These are phyloP conservation scores for Pichia phayaonensis DNA, from an alignment of 805 yeast species.

Conservation along the genomic window DNA sequence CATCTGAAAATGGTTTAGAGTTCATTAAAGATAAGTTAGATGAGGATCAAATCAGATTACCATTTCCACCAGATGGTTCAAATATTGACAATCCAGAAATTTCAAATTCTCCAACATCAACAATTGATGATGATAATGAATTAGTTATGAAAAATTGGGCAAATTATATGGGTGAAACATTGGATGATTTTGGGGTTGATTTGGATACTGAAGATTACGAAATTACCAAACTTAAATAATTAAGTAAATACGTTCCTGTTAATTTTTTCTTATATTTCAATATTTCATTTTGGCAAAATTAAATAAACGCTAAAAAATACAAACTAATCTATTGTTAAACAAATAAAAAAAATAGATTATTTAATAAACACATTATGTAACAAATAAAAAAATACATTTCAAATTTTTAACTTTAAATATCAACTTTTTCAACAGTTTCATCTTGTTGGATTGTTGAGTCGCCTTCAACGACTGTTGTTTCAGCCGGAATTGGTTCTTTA, in stretches of 20 bases:
- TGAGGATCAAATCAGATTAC: constrained; percentile 56
- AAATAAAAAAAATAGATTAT: not conserved
- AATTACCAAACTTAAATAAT: constrained; percentile 5
- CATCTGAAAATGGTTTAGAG: constrained; percentile 51
- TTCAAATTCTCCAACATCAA: not conserved
- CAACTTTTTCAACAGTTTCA: constrained; percentile 26
- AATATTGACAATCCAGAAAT: constrained; percentile 14
- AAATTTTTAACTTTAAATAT: not conserved
- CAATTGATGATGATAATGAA: constrained; percentile 14
- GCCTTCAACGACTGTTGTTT: constrained; percentile 32
- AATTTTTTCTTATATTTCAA: too few species aligned
- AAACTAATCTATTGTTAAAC: not conserved
- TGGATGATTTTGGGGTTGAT: constrained; percentile 87
- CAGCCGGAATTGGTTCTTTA: constrained; percentile 6
- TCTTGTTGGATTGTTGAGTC: constrained; percentile 44
- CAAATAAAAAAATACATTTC: not conserved
- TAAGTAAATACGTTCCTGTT: not conserved
- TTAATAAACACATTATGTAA: not conserved
- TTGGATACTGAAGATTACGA: constrained; percentile 42
- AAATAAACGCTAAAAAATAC: not conserved
- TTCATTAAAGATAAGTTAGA: constrained; percentile 51
- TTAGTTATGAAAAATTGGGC: constrained; percentile 39
- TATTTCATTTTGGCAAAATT: not conserved
- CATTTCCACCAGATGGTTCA: constrained; percentile 92
- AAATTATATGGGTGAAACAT: constrained; percentile 75